phyloP scores from a whole-genome alignment of 352 stramenopile genomes.

The Phytophthora aleatoria region DNA sequence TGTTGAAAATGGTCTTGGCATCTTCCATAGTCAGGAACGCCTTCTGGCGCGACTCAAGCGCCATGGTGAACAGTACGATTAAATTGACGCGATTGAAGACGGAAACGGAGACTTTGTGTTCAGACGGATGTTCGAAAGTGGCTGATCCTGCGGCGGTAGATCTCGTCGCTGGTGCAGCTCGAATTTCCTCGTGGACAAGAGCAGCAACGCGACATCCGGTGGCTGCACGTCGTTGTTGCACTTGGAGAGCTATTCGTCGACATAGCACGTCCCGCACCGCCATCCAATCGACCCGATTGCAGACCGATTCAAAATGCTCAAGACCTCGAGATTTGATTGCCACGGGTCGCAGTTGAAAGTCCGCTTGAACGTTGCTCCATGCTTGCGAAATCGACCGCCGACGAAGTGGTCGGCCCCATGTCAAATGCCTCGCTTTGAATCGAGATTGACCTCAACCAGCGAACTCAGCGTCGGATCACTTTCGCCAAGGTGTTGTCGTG shows the following conservation, averaged over 20 bases:
- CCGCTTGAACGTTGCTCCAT: slow-evolving; percentile 12
- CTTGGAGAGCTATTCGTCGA: slow-evolving; percentile 19
- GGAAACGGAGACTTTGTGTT: slow-evolving; percentile 1
- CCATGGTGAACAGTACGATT: slow-evolving; percentile 14
- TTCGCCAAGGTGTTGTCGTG: not conserved
- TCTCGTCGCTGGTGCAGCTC: slow-evolving; percentile 22
- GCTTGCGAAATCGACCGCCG: not conserved
- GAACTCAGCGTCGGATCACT: not conserved
- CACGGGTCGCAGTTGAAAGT: slow-evolving; percentile 1
- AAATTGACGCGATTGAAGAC: not conserved
- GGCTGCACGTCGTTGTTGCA: slow-evolving; percentile 38
- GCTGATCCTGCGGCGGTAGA: slow-evolving; percentile 19
- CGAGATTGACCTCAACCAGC: no score
- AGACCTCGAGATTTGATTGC: slow-evolving; percentile 8
- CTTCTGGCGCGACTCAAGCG: slow-evolving; percentile 10
- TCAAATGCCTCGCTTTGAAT: not conserved
- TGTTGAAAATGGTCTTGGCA: slow-evolving; percentile 59
- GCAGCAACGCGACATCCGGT: slow-evolving; percentile 33
- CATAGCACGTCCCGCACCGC: slow-evolving; percentile 25
- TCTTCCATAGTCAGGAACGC: slow-evolving; percentile 60
- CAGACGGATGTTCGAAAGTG: slow-evolving; percentile 28
- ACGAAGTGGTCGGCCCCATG: not conserved
- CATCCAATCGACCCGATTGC: slow-evolving; percentile 17
- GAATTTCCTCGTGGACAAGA: slow-evolving; percentile 36
- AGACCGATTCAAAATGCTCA: slow-evolving; percentile 5